A percentile compares a stretch with the other conserved stretches of the same genome.
These are phyloP conservation scores for Haemoproteus tartakovskyi DNA, from an alignment of 169 alveolate genomes.

Conservation along the genomic window DNA sequence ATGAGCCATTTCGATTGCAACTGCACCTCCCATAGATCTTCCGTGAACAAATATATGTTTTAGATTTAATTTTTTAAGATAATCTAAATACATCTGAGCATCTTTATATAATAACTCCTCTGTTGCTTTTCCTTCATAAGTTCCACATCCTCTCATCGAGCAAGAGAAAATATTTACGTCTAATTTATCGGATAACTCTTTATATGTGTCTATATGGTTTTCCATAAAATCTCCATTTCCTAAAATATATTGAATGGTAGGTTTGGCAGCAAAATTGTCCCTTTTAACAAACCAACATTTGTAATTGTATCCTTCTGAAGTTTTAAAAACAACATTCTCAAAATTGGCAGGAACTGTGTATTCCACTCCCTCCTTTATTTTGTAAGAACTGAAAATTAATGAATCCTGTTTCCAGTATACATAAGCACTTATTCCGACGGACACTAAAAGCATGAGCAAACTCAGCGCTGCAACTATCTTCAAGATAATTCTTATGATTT, in stretches of 20 bases:
- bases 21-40: slow-evolving; percentile 61
- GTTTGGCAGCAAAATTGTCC: slow-evolving; percentile 5
- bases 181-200: not conserved
- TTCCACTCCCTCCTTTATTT: too few relatives aligned
- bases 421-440: too few relatives aligned
- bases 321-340: too few relatives aligned
- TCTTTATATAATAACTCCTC: slow-evolving; percentile 23
- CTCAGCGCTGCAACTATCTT: too few relatives aligned
- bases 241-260: slow-evolving; percentile 15
- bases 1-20: slow-evolving; percentile 33
- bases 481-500: too few relatives aligned
- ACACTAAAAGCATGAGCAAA: too few relatives aligned
- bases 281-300: slow-evolving; percentile 43
- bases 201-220: not conserved
- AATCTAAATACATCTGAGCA: slow-evolving; percentile 11
- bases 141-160: slow-evolving; percentile 44
- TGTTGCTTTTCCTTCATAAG: slow-evolving; percentile 9
- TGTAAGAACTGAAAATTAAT: too few relatives aligned
- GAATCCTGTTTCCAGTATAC: too few relatives aligned
- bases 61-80: slow-evolving; percentile 1
- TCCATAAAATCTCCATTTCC: slow-evolving; percentile 60
- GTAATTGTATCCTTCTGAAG: too few relatives aligned
- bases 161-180: slow-evolving; percentile 46
- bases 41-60: slow-evolving; percentile 24
- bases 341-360: too few relatives aligned